Conservation (phyloP, 2,329 filamentous ascomycete genomes). For the Pyrenophora seminiperda region DNA sequence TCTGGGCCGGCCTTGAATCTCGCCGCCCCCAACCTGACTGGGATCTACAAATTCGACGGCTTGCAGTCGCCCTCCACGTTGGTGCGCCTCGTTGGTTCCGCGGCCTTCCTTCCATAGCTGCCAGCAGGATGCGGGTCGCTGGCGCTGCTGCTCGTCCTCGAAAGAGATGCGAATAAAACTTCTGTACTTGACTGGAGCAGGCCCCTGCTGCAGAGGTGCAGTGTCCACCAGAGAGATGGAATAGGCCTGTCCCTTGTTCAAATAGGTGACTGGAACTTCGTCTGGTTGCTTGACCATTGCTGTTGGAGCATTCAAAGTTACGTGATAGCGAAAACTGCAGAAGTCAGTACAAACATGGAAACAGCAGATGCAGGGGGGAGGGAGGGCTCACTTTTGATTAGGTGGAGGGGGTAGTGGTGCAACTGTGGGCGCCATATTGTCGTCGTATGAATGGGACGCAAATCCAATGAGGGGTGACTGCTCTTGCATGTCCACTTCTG, state of each 20-base stretch:
- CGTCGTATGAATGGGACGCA: constrained; percentile 55
- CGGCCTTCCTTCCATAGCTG: constrained; percentile 95
- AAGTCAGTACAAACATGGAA: constrained; percentile 27
- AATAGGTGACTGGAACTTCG: constrained; percentile 95
- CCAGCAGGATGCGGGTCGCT: constrained; percentile 83
- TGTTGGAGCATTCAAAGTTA: constrained; percentile 88
- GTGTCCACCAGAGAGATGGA: constrained; percentile 84
- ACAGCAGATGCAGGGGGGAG: background rate
- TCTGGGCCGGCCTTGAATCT: constrained; percentile 53
- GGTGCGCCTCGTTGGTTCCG: constrained; percentile 93
- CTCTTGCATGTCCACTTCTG: constrained; percentile 65
- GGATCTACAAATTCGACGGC: constrained; percentile 91
- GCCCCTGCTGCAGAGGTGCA: constrained; percentile 60
- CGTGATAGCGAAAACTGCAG: constrained; percentile 79
- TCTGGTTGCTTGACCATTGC: constrained; percentile 91
- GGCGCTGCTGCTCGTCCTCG: constrained; percentile 91
- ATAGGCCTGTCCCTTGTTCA: constrained; percentile 97
- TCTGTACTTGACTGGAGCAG: constrained; percentile 72
- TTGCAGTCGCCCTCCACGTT: constrained; percentile 87
- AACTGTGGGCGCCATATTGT: constrained; percentile 54
- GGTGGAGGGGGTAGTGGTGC: constrained; percentile 42
- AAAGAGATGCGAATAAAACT: constrained; percentile 96
- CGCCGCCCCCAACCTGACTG: constrained; percentile 59
- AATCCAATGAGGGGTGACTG: constrained; percentile 65
- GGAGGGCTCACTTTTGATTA: constrained; percentile 53